Evolutionary conservation across 352 stramenopile genomes (phyloP), one percentile per base, ranked within the genome.

Genomic region (Pythium apleroticum): DNA sequence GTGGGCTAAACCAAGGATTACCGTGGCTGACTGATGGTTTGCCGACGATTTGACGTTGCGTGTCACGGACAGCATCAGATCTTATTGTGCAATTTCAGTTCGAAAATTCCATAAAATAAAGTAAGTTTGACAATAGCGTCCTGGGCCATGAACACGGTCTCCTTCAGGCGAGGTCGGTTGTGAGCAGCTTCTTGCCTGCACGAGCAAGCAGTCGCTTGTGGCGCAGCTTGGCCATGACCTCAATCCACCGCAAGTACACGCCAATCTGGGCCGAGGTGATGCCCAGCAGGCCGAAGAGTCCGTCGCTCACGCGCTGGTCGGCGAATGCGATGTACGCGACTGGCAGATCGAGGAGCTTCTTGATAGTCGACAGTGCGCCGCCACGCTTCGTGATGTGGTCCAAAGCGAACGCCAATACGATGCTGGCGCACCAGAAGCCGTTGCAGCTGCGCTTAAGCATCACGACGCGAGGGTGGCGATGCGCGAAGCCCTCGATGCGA

Each of bases 271-370:
- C 72, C 1, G 78, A 87, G 7, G 69, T 66, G n/a, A 89, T 57
- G 6, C 77, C 76, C 9, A 89, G 64, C 11, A 65, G 45, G 6
- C 76, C 68, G 52, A 87, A 82, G 3, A 84, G 39, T 10, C 72
- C 76, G 60, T 89, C 80, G n/a, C 68, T 83, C 22, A 86, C 78
- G 22, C 76, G 80, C 20, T 74, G 20, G 12, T 76, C 76, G 0
- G 69, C 70, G 14, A 83, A 77, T 0, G 73, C 72, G 22, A 87
- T 50, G 31, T 72, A 83, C 19, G 80, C 77, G 11, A 89, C 76
- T 0, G 80, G 78, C 62, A 89, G 63, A 37, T 89, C 80, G 24
- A 85, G 57, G 19, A 87, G 52, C 60, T 86, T 86, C 71, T 89
- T 89, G 45, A 75, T 10, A 1, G 65, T 78, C 27, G 68, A 78